Percentiles rank a stretch among this genome's conserved stretches.
phyloP scores from a whole-genome alignment of 768 basidiomycete genomes.

The Pleurotus salmoneostramineus region DNA sequence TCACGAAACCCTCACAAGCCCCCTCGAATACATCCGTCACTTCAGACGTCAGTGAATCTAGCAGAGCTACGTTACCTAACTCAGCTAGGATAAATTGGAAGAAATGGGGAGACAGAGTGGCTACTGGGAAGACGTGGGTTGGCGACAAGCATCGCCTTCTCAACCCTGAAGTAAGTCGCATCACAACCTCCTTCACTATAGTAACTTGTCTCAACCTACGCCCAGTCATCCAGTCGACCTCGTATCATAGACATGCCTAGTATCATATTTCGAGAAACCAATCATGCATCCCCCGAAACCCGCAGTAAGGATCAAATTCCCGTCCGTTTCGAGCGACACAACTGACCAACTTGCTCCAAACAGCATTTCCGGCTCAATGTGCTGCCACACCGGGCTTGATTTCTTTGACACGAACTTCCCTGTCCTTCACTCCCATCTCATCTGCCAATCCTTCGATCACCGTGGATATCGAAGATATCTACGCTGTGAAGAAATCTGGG shows the following conservation, averaged over 20 bases:
- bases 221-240: no score
- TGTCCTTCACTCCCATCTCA: conserved; percentile 56
- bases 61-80: no score
- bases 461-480: conserved; percentile 42
- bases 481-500: conserved; percentile 54
- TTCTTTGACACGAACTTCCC: conserved; percentile 42
- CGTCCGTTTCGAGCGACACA: no score
- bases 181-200: neutral
- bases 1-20: conserved; percentile 29
- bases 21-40: conserved; percentile 12
- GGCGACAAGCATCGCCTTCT: conserved; percentile 38
- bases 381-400: conserved; percentile 53
- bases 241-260: no score
- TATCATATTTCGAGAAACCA: no score
- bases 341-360: neutral
- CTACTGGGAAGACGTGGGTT: conserved; percentile 39
- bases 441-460: conserved; percentile 39
- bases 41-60: neutral
- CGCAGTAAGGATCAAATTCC: no score
- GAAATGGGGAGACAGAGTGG: conserved; percentile 49
- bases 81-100: conserved; percentile 44
- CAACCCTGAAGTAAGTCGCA: conserved; percentile 14
- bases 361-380: conserved; percentile 62
- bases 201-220: no score
- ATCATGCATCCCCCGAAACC: no score